Conservation (phyloP, 192 early-diverging fungal genomes). For the Spinellus fusiger region DNA sequence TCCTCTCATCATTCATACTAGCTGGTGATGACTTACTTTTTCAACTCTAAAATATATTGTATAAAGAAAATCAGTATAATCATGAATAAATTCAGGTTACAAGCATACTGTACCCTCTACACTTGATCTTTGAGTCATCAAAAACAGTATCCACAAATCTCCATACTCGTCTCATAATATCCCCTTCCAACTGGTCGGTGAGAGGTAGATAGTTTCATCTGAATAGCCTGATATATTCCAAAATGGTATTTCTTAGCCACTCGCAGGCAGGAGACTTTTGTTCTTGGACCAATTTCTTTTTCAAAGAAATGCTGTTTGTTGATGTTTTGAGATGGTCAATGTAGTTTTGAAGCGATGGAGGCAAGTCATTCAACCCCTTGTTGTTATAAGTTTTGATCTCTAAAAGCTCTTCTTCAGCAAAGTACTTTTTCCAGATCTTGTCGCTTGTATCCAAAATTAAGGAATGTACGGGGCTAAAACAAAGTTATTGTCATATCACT, state of each 20-base stretch:
- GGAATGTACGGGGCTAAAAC: conserved; percentile 3
- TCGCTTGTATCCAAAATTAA: neutral
- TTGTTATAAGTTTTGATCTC: conserved; percentile 1
- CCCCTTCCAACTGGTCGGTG: conserved; percentile 6
- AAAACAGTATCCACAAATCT: conserved; percentile 8
- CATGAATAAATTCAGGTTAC: conserved; percentile 1
- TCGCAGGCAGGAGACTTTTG: neutral
- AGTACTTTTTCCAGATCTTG: neutral
- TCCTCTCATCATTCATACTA: conserved; percentile 1
- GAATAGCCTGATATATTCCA: conserved; percentile 3
- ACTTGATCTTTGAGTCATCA: conserved; percentile 7
- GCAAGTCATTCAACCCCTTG: neutral
- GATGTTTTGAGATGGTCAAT: neutral
- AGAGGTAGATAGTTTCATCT: conserved; percentile 5
- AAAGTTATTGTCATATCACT: too few relatives aligned
- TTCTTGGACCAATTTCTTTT: conserved; percentile 3
- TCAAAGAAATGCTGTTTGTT: neutral
- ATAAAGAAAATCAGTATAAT: conserved; percentile 5
- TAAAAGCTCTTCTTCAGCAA: neutral
- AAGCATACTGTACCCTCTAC: conserved; percentile 3
- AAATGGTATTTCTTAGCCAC: conserved; percentile 1
- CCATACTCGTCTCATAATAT: conserved; percentile 7
- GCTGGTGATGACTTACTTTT: conserved; percentile 8
- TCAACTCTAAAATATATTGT: conserved; percentile 6
- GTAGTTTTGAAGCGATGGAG: neutral